Conservation (phyloP, 345 rosid species). For the Euphorbia tirucalli region DNA sequence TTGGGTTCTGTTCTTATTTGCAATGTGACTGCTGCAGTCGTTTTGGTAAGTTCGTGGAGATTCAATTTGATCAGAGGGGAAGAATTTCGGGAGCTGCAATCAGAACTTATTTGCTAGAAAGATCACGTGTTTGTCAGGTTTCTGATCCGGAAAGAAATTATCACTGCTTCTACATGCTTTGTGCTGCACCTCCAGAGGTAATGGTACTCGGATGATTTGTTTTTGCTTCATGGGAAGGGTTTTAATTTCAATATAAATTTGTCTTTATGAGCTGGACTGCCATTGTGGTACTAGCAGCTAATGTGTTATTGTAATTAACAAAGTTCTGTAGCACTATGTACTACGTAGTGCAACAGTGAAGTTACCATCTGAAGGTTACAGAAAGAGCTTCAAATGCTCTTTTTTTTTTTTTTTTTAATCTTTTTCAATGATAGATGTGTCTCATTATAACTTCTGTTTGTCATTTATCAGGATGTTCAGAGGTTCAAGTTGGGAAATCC, state of each 20-base stretch:
- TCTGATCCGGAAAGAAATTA: constrained; percentile 98
- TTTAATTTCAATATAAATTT: background rate
- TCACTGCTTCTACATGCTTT: constrained; percentile 99
- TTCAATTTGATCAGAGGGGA: constrained; percentile 85
- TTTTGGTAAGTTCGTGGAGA: constrained; percentile 99
- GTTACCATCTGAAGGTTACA: background rate
- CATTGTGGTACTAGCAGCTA: background rate
- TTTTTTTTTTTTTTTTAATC: background rate
- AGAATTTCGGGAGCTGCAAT: constrained; percentile 98
- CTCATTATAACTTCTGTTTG: constrained; percentile 6
- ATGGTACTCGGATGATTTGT: constrained; percentile 16
- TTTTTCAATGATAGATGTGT: constrained; percentile 1
- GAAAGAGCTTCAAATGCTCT: background rate
- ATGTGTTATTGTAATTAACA: background rate
- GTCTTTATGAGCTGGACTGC: background rate
- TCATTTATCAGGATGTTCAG: constrained; percentile 63
- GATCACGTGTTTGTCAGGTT: constrained; percentile 99
- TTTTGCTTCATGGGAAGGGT: constrained; percentile 1
- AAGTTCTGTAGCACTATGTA: background rate
- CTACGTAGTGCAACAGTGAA: background rate
- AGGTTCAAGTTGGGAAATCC: constrained; percentile 80
- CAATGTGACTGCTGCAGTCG: constrained; percentile 55
- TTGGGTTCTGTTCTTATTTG: constrained; percentile 23
- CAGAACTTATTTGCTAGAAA: constrained; percentile 94
- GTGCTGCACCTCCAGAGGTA: constrained; percentile 96